Conservation (phyloP, 2,329 filamentous ascomycete species). For the Phialophora chinensis region DNA sequence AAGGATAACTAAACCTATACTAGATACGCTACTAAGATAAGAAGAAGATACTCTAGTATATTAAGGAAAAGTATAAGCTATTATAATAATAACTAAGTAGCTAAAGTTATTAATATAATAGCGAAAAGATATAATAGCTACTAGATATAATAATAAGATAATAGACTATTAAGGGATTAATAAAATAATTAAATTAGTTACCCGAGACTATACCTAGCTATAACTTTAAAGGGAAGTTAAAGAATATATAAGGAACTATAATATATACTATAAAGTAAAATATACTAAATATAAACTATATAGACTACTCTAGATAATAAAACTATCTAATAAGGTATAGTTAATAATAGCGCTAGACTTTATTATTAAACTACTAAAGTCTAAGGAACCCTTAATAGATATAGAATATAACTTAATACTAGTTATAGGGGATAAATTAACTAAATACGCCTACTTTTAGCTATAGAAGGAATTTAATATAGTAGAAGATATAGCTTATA, state of each 20-base stretch:
- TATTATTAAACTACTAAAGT: too few relatives aligned
- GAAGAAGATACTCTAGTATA: constrained; percentile 19
- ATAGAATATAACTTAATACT: too few relatives aligned
- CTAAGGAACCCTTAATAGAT: too few relatives aligned
- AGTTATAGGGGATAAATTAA: too few relatives aligned
- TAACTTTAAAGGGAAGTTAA: not conserved
- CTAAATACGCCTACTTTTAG: too few relatives aligned
- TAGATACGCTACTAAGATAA: not conserved
- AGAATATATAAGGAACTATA: constrained; percentile 24
- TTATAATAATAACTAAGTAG: not conserved
- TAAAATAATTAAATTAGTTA: not conserved
- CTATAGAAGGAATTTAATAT: too few relatives aligned
- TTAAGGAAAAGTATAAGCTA: constrained; percentile 6
- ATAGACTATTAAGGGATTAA: constrained; percentile 22
- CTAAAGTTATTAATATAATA: constrained; percentile 8
- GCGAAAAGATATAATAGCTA: constrained; percentile 6
- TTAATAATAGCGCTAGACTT: not conserved
- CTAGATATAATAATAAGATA: constrained; percentile 17
- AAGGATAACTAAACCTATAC: not conserved
- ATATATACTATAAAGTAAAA: constrained; percentile 23
- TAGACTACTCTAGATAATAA: not conserved
- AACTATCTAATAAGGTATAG: not conserved
- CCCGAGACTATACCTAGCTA: too few relatives aligned
- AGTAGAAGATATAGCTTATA: too few relatives aligned
- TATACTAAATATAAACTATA: constrained; percentile 28